Conservation (phyloP, 495 filamentous ascomycete genomes). For the Recurvomyces mirabilis region DNA sequence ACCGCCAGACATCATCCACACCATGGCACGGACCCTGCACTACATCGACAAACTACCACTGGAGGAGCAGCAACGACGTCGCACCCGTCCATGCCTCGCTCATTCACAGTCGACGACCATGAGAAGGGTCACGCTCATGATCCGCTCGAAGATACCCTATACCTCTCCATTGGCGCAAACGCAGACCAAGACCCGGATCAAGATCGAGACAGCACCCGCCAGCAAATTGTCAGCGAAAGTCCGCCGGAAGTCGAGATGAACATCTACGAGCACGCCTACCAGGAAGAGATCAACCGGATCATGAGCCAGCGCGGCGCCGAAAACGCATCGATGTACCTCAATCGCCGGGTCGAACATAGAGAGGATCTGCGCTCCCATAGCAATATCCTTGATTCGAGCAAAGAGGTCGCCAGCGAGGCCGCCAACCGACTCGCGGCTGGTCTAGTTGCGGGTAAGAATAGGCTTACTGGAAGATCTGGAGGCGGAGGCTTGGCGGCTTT, state of each 20-base stretch:
- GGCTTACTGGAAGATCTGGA: no score
- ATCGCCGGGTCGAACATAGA: slow-evolving; percentile 46
- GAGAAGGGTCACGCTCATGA: slow-evolving; percentile 59
- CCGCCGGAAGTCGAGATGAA: slow-evolving; percentile 70
- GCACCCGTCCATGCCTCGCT: background rate
- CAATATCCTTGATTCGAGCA: slow-evolving; percentile 6
- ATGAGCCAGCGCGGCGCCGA: slow-evolving; percentile 31
- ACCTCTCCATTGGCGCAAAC: slow-evolving; percentile 60
- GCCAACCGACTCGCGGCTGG: background rate
- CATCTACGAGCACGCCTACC: slow-evolving; percentile 80
- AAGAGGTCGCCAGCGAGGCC: background rate
- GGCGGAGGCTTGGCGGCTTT: slow-evolving; percentile 5
- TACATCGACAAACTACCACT: background rate
- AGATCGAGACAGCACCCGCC: background rate
- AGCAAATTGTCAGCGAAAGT: slow-evolving; percentile 60
- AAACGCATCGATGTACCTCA: slow-evolving; percentile 44
- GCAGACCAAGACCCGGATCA: slow-evolving; percentile 16
- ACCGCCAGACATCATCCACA: background rate
- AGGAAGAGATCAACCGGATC: slow-evolving; percentile 69
- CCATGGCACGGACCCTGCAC: background rate
- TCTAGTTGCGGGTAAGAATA: no score
- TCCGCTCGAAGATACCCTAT: slow-evolving; percentile 49
- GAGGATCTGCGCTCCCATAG: slow-evolving; percentile 14
- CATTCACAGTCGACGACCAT: slow-evolving; percentile 10
- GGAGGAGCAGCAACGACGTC: background rate